phyloP scores from a whole-genome alignment of 805 yeast genomes.

The Saccharomyces kudriavzevii region DNA sequence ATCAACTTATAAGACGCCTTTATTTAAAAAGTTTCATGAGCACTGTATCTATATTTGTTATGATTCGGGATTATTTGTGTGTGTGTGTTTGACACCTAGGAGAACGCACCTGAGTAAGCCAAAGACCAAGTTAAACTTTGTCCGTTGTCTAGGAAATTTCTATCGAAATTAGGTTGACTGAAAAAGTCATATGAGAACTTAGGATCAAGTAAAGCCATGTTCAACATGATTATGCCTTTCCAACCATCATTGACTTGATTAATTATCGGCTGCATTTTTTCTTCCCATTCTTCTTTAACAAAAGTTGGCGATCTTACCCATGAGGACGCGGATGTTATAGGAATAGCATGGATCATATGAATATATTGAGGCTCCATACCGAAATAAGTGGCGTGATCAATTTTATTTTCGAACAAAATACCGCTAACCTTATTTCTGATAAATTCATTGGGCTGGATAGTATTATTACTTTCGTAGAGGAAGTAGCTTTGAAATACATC shows the following conservation, averaged over 20 bases:
- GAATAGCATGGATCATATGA: slow-evolving; percentile 74
- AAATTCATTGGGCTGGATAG: slow-evolving; percentile 46
- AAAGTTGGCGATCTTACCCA: slow-evolving; percentile 44
- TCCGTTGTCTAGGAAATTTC: slow-evolving; percentile 65
- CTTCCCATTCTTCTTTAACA: slow-evolving; percentile 54
- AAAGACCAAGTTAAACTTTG: slow-evolving; percentile 84
- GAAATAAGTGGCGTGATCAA: slow-evolving; percentile 68
- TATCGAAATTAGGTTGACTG: slow-evolving; percentile 43
- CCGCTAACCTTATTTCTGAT: slow-evolving; percentile 64
- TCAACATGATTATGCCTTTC: slow-evolving; percentile 65
- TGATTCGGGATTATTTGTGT: no score
- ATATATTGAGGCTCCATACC: slow-evolving; percentile 67
- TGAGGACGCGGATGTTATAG: slow-evolving; percentile 60
- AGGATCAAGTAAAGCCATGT: slow-evolving; percentile 70
- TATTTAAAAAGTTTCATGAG: not conserved
- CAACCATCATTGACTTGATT: slow-evolving; percentile 54
- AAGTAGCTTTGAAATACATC: slow-evolving; percentile 48
- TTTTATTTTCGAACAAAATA: slow-evolving; percentile 62
- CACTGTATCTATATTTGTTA: not conserved
- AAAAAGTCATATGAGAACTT: slow-evolving; percentile 53
- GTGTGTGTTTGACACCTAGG: not conserved
- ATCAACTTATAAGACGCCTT: no score
- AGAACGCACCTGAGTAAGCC: slow-evolving; percentile 49
- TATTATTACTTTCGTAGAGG: slow-evolving; percentile 46
- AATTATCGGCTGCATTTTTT: slow-evolving; percentile 38